A percentile compares a stretch with the other conserved stretches of the same genome.
phyloP scores from a whole-genome alignment of 208 protist genomes.

The Leishmania gerbilli region DNA sequence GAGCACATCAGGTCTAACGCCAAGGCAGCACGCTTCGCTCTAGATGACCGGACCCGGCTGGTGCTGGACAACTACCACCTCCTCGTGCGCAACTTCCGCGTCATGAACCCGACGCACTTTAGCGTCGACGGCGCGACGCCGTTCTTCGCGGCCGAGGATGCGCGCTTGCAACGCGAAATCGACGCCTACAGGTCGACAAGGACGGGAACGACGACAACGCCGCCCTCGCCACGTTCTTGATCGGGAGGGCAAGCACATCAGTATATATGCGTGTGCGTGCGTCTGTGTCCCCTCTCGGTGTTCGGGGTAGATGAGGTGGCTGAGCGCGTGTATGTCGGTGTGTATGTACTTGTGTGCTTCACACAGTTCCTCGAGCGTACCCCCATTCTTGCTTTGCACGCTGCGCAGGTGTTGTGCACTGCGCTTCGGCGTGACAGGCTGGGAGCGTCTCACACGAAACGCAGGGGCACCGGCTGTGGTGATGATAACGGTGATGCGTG shows the following conservation, averaged over 20 bases:
- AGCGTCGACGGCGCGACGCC: slow-evolving; percentile 40
- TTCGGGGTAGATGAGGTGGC: background rate
- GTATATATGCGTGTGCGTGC: background rate
- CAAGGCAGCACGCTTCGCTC: slow-evolving; percentile 73
- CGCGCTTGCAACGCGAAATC: slow-evolving; percentile 11
- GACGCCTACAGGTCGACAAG: background rate
- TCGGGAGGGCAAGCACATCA: background rate
- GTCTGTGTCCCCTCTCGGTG: background rate
- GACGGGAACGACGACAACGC: background rate
- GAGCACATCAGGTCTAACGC: slow-evolving; percentile 84
- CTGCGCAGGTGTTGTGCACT: background rate
- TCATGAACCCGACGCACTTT: slow-evolving; percentile 79
- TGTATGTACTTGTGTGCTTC: background rate
- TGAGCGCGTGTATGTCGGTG: background rate
- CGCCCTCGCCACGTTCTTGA: background rate
- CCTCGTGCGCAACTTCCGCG: slow-evolving; percentile 46
- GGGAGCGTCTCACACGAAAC: too few relatives aligned
- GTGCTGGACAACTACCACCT: slow-evolving; percentile 64
- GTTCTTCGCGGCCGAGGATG: slow-evolving; percentile 58
- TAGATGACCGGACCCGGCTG: slow-evolving; percentile 56
- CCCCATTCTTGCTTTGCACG: background rate
- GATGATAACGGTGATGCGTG: background rate
- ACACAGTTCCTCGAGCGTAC: background rate
- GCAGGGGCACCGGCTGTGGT: background rate
- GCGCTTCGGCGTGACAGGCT: background rate